Conservation (phyloP, 495 filamentous ascomycete genomes). For the Penicillium manginii region DNA sequence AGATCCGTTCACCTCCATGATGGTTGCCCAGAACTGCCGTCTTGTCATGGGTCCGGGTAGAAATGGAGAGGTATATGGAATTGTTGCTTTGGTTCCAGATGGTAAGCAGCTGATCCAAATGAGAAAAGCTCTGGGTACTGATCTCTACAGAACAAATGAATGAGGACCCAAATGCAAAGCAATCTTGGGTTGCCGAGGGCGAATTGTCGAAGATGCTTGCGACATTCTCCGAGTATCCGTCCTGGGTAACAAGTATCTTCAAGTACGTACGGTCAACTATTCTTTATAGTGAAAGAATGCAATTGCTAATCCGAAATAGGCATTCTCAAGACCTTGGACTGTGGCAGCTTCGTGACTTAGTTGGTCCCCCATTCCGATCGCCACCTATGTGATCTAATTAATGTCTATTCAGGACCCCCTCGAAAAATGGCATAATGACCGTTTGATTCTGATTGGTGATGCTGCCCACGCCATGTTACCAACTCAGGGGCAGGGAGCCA, state of each 20-base stretch:
- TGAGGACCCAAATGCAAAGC: conserved; percentile 24
- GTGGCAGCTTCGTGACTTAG: conserved; percentile 50
- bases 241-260: conserved; percentile 33
- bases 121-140: not conserved
- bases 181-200: conserved; percentile 30
- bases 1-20: conserved; percentile 27
- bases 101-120: conserved; percentile 4
- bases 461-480: conserved; percentile 51
- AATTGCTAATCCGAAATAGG: conserved; percentile 5
- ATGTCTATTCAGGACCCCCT: conserved; percentile 33
- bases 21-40: conserved; percentile 27
- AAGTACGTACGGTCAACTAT: conserved; percentile 5
- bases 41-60: conserved; percentile 30
- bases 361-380: not conserved
- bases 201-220: conserved; percentile 38
- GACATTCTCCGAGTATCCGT: conserved; percentile 41
- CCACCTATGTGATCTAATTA: not conserved
- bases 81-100: conserved; percentile 28
- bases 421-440: conserved; percentile 36
- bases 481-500: conserved; percentile 45
- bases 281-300: not conserved
- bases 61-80: conserved; percentile 26
- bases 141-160: conserved; percentile 26
- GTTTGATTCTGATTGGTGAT: conserved; percentile 48
- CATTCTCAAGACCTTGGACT: conserved; percentile 30